A percentile compares a stretch with the other conserved stretches of the same genome.
phyloP scores from a whole-genome alignment of 2,329 filamentous ascomycete species.

The Sporothrix mexicana region DNA sequence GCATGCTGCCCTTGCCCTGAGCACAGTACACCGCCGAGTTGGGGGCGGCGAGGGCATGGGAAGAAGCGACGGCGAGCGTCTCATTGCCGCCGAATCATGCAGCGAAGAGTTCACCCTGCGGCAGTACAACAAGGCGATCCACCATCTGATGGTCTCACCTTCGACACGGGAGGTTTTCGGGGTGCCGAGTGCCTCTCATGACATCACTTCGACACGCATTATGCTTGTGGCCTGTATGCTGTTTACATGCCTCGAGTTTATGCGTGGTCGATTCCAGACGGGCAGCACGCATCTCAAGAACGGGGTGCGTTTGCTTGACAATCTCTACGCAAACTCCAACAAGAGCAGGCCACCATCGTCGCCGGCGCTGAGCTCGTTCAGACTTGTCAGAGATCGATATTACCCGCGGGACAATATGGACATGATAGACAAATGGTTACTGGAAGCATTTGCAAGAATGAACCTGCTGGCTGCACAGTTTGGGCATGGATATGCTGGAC shows the following conservation, averaged over 20 bases:
- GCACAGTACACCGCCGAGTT: conserved; percentile 10
- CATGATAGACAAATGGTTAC: conserved; percentile 4
- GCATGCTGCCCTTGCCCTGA: conserved; percentile 15
- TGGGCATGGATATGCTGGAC: neutral
- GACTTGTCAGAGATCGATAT: neutral
- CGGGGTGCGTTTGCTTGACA: neutral
- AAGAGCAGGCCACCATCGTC: neutral
- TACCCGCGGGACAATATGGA: neutral
- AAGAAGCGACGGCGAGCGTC: neutral
- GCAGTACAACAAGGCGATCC: conserved; percentile 29
- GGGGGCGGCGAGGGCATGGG: conserved; percentile 13
- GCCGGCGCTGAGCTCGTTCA: neutral
- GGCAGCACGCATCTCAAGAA: conserved; percentile 17
- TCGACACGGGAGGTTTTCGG: neutral
- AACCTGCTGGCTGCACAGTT: conserved; percentile 14
- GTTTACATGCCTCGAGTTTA: conserved; percentile 24
- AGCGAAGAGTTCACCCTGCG: conserved; percentile 25
- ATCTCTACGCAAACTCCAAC: neutral
- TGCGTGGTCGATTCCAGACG: conserved; percentile 21
- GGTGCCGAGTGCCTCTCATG: neutral
- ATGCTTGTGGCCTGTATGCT: conserved; percentile 23
- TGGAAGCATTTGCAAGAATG: conserved; percentile 12
- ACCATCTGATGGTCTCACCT: neutral
- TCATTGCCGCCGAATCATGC: neutral
- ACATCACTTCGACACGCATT: neutral